Evolutionary conservation across 192 early-diverging fungal genomes (phyloP), one percentile per base, ranked within the genome.

Genomic region (Powellomyces hirtus): DNA sequence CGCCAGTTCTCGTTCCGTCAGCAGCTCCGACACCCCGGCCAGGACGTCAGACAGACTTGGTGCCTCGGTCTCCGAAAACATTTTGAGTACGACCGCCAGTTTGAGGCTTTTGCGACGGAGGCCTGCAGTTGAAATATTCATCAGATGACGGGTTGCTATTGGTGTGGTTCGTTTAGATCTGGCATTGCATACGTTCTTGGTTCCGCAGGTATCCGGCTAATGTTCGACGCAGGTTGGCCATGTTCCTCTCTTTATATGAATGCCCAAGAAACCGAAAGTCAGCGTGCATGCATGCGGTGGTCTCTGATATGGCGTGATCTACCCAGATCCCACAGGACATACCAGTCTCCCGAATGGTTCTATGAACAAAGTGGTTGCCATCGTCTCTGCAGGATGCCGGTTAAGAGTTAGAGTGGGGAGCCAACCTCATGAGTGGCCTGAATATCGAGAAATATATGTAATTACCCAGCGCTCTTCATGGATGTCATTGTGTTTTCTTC

Each of bases 101-200:
- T 79, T 79, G 60, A 72, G 51, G 33, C 57, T 64, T 46, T 79
- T 79, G 14, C 71, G 55, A 0, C 66, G 73, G 16, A 74, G 35
- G 1, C 73, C 73, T 74, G 57, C 18, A 58, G 20, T 49, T 49
- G 5, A 16, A 16, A 27, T 33, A 26, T 14, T 31, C 24, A 26
- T 22, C 53, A 26, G 53, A 26, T 18, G 10, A 4, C 29, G 51
- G 7, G 40, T 52, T 10, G 14, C 7, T 11, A 24, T 11, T 24
- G 24, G 51, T 7, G 51, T 52, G 24, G 51, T 13, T 8, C 18
- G 40, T 13, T 42, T 8, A 42, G 40, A 18, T 13, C 40, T 42
- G 8, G 8, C 10, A 42, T 42, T 34, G 27, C 68, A 35, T 38
- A 73, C 71, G 71, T 61, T 73, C 71, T 66, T 73, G 71, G 55